Conservation (phyloP, 306 rosid species). For the Hippophae tibetana region DNA sequence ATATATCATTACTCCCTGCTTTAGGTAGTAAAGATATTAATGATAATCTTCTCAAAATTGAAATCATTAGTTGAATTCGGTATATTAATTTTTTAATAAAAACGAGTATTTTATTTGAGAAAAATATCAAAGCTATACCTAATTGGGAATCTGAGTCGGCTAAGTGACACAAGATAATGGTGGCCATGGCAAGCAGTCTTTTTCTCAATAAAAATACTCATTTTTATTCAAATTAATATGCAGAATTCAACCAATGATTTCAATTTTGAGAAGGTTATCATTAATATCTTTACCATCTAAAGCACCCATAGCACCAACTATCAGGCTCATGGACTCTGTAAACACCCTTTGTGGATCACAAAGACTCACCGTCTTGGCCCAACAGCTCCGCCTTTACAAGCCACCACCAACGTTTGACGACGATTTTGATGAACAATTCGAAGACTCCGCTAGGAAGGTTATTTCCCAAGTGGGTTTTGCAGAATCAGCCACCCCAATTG, state of each 20-base stretch:
- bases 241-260: slow-evolving; percentile 31
- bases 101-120: too few species aligned
- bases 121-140: too few species aligned
- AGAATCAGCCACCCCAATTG: slow-evolving; percentile 58
- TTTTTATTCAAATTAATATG: not conserved
- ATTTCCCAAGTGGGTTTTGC: slow-evolving; percentile 77
- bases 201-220: too few species aligned
- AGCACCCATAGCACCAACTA: slow-evolving; percentile 2
- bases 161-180: too few species aligned
- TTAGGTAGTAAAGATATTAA: too few species aligned
- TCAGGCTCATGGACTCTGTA: slow-evolving; percentile 48
- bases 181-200: too few species aligned
- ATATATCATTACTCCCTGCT: too few species aligned
- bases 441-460: slow-evolving; percentile 54
- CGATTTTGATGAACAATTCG: slow-evolving; percentile 48
- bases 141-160: too few species aligned
- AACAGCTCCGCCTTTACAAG: slow-evolving; percentile 81
- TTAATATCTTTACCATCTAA: slow-evolving; percentile 11
- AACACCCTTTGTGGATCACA: slow-evolving; percentile 25
- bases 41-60: too few species aligned
- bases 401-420: slow-evolving; percentile 53
- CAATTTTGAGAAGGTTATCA: slow-evolving; percentile 38
- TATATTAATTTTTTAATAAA: too few species aligned
- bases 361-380: slow-evolving; percentile 49
- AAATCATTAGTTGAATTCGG: too few species aligned